Evolutionary conservation across 106 monocot species (phyloP).

Genomic region (Ottelia alismoides): DNA sequence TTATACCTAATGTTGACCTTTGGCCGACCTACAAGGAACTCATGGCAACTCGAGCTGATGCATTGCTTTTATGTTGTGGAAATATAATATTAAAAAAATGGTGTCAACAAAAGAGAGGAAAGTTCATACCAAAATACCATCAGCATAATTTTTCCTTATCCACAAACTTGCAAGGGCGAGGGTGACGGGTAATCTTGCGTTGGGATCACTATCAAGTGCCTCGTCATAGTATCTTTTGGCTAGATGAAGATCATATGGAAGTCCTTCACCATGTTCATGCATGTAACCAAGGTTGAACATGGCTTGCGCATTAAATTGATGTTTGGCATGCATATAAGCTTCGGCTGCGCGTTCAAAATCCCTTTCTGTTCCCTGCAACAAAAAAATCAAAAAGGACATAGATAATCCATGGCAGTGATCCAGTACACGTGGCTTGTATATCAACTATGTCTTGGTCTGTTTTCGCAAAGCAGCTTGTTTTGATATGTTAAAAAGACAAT

Average conservation of each 20-base stretch:
- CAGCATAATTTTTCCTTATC: constrained; percentile 70
- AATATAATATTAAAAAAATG: background rate
- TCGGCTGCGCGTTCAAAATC: constrained; percentile 93
- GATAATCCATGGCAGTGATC: no score
- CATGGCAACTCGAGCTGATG: background rate
- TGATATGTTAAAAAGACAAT: no score
- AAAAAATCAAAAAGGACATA: no score
- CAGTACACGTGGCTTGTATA: no score
- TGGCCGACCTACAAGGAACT: background rate
- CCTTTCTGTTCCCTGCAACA: constrained; percentile 72
- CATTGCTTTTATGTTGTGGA: no score
- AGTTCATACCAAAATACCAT: constrained; percentile 53
- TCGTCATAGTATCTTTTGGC: constrained; percentile 96
- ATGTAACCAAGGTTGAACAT: constrained; percentile 99
- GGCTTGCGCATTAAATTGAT: constrained; percentile 87
- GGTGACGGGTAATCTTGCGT: constrained; percentile 75
- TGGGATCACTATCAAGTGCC: constrained; percentile 60
- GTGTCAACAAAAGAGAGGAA: constrained; percentile 2
- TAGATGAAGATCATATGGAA: constrained; percentile 86
- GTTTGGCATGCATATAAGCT: constrained; percentile 82
- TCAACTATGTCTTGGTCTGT: no score
- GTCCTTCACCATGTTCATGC: constrained; percentile 96
- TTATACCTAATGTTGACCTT: background rate
- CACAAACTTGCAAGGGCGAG: constrained; percentile 80
- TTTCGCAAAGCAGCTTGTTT: no score